These are phyloP conservation scores for Mortierella sp. DNA, from an alignment of 371 early-diverging fungal species.

Conservation along the genomic window DNA sequence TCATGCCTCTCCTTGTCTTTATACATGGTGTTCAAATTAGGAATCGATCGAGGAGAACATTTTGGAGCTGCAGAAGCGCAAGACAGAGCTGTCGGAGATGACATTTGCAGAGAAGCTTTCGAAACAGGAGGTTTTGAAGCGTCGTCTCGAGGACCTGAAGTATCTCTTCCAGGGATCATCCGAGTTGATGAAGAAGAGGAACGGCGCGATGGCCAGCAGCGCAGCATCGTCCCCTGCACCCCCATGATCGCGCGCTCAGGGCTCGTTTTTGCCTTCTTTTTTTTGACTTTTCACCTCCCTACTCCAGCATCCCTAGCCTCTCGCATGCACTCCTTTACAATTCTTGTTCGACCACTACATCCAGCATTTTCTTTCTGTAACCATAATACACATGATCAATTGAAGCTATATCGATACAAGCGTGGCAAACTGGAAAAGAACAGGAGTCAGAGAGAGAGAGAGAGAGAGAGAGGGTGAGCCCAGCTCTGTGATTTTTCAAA, in stretches of 20 bases:
- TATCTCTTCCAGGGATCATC: conserved; percentile 52
- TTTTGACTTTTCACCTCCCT: neutral
- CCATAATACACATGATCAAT: neutral
- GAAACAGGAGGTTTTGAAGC: conserved; percentile 56
- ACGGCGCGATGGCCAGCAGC: neutral
- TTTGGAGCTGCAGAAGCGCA: conserved; percentile 54
- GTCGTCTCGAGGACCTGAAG: conserved; percentile 53
- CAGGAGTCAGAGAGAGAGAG: neutral
- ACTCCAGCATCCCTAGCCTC: neutral
- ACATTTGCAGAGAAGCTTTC: conserved; percentile 56
- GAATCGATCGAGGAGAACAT: conserved; percentile 64
- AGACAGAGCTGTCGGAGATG: conserved; percentile 54
- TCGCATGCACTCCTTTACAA: no score
- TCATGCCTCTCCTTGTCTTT: neutral
- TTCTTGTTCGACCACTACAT: neutral
- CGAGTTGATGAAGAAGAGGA: conserved; percentile 43
- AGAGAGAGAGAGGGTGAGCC: neutral
- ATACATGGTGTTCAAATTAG: conserved; percentile 20
- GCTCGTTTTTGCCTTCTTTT: neutral
- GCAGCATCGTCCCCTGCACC: conserved; percentile 8
- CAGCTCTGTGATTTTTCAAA: neutral
- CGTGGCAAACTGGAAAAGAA: neutral
- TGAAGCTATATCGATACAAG: neutral
- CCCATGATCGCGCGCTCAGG: neutral
- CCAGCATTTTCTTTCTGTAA: conserved; percentile 5